Conservation (phyloP, 805 yeast species). For the Yamadazyma paraphyllophila region DNA sequence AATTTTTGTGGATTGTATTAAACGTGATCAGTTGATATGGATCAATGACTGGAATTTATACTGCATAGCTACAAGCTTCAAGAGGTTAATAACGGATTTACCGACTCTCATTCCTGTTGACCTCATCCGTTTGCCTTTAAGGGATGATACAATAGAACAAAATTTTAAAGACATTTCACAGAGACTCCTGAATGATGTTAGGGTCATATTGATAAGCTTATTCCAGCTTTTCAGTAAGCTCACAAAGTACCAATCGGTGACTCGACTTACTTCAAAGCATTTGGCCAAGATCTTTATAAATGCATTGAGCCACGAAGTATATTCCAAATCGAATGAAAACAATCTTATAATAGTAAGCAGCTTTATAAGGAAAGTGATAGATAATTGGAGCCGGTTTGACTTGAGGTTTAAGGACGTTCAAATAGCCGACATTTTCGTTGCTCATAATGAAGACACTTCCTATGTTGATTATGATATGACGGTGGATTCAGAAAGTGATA, state of each 20-base stretch:
- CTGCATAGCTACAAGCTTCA: constrained; percentile 47
- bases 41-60: constrained; percentile 57
- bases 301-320: constrained; percentile 52
- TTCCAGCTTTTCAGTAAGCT: constrained; percentile 38
- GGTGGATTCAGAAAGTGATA: constrained; percentile 22
- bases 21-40: constrained; percentile 52
- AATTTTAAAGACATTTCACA: constrained; percentile 14
- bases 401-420: constrained; percentile 19
- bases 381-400: constrained; percentile 39
- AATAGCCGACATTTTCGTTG: constrained; percentile 8
- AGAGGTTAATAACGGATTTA: constrained; percentile 48
- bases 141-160: constrained; percentile 41
- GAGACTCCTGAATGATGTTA: constrained; percentile 9
- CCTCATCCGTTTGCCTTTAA: constrained; percentile 51
- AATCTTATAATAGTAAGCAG: constrained; percentile 50
- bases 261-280: constrained; percentile 43
- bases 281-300: constrained; percentile 51
- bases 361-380: constrained; percentile 51
- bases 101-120: constrained; percentile 57
- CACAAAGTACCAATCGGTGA: constrained; percentile 30
- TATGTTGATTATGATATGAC: constrained; percentile 34
- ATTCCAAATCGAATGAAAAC: constrained; percentile 42
- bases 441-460: constrained; percentile 24
- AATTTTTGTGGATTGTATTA: constrained; percentile 48
- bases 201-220: constrained; percentile 34